Evolutionary conservation across 169 alveolate species (phyloP).

Genomic region (Eimeria tenella): DNA sequence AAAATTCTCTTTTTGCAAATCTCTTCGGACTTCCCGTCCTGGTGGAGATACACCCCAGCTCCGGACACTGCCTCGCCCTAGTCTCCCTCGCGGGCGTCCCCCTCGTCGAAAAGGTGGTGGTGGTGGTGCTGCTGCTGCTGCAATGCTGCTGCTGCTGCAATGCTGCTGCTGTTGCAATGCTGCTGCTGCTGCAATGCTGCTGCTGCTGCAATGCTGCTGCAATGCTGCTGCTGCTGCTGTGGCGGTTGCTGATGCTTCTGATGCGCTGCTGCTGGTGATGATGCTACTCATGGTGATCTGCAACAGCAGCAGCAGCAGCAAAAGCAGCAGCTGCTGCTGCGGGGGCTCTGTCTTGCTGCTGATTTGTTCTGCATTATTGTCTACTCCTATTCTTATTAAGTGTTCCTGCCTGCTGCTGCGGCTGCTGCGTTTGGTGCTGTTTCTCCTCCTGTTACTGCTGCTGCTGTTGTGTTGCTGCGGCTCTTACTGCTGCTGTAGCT

Average conservation of each 20-base stretch:
- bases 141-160: background rate
- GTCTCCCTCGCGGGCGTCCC: background rate
- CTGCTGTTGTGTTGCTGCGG: too few species aligned
- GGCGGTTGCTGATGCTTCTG: background rate
- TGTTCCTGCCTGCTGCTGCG: background rate
- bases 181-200: background rate
- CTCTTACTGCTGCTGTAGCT: too few species aligned
- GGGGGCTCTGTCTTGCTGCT: background rate
- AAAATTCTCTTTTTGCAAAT: background rate
- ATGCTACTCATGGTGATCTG: too few species aligned
- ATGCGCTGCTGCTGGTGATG: too few species aligned
- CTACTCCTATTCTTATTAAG: background rate
- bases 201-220: too few species aligned
- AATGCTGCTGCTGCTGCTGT: background rate
- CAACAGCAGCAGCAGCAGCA: too few species aligned
- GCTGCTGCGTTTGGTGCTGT: too few species aligned
- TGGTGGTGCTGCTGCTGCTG: background rate
- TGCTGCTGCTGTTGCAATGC: background rate
- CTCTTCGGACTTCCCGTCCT: constrained; percentile 5
- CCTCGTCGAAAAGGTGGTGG: background rate
- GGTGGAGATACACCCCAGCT: constrained; percentile 15
- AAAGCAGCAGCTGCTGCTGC: too few species aligned
- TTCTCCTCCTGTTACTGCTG: too few species aligned
- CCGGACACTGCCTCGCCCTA: background rate
- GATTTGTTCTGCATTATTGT: background rate